Base-by-base conservation (phyloP, 202 grass and related monocot species). In the Dendrocalamus latiflorus region DNA sequence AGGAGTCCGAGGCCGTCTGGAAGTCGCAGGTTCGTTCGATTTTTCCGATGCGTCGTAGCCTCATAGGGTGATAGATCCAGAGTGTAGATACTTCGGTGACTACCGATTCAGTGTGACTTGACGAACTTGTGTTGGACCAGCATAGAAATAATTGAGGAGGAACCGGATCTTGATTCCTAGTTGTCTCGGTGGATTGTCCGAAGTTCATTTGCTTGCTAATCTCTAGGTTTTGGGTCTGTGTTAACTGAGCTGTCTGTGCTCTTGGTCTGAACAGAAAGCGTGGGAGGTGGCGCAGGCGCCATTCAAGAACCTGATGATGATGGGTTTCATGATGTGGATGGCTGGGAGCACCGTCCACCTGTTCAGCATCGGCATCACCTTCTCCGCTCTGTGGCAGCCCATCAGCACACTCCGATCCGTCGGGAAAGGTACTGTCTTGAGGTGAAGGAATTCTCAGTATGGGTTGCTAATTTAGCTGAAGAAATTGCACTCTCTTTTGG, bases 311-410 rank as follows among this genome's bases (percentile, higher is more conserved):
- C n/a, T n/a, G n/a, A n/a, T n/a, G n/a, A n/a, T 99, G 97, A 99
- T 96, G 97, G 97, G 97, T 2, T 99, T 99, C 60, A 99, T 99
- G 97, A 99, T 99, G 97, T 99, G 93, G 97, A 99, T 99, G 97
- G 89, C 97, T 14, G 97, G 97, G 87, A 96, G 71, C 80, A 96
- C 97, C 18, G 91, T 99, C 54, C 97, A 99, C 74, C 77, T 99
- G 41, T 99, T 99, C 84, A 99, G 97, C 71, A 99, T 99, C 11
- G 97, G 97, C 21, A 99, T 99, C 84, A 95, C 93, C 70, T 96
- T 99, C 78, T 99, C 97, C 18, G 93, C 93, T 60, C 89, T 99
- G 77, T 96, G 83, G 89, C 93, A 96, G 58, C 91, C 93, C 28
- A 84, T 99, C 61, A 99, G 65, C 37, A 88, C 93, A 2, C 91